These are phyloP conservation scores for Pyrenula aspistea DNA, from an alignment of 495 filamentous ascomycete genomes.

Conservation along the genomic window DNA sequence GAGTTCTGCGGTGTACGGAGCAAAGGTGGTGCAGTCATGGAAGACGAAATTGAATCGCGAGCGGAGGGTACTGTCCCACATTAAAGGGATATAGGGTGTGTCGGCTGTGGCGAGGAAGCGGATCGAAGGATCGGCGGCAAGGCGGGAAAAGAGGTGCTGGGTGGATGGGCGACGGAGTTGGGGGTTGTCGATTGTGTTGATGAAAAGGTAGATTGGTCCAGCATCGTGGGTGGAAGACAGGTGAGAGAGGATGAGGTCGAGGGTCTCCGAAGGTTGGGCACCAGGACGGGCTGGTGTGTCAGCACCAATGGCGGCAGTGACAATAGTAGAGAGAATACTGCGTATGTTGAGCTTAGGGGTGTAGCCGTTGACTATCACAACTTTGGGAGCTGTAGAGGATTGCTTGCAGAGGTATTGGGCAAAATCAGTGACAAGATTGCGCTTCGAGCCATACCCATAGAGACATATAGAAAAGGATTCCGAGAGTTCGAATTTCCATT, in stretches of 20 bases:
- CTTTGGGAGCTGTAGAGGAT: conserved; percentile 34
- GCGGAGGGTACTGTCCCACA: conserved; percentile 78
- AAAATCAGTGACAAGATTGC: conserved; percentile 62
- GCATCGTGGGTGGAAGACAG: conserved; percentile 36
- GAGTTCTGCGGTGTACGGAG: conserved; percentile 54
- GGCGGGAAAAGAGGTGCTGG: conserved; percentile 62
- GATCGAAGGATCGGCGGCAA: conserved; percentile 64
- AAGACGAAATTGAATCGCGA: conserved; percentile 75
- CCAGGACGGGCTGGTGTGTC: conserved; percentile 42
- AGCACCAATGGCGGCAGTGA: conserved; percentile 48
- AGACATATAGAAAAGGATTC: conserved; percentile 85
- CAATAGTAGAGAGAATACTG: conserved; percentile 65
- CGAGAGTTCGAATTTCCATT: conserved; percentile 86
- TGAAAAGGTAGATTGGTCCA: conserved; percentile 48
- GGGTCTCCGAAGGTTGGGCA: conserved; percentile 49
- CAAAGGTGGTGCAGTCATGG: conserved; percentile 90
- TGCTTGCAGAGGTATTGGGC: conserved; percentile 55
- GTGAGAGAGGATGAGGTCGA: conserved; percentile 48
- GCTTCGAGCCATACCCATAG: conserved; percentile 87
- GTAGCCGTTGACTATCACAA: conserved; percentile 86
- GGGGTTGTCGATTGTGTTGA: conserved; percentile 76
- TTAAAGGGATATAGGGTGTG: conserved; percentile 71
- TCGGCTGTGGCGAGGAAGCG: conserved; percentile 71
- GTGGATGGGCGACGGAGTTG: conserved; percentile 57
- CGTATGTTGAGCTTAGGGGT: conserved; percentile 61